phyloP scores from a whole-genome alignment of 768 basidiomycete genomes.

The Kwoniella bestiolae region DNA sequence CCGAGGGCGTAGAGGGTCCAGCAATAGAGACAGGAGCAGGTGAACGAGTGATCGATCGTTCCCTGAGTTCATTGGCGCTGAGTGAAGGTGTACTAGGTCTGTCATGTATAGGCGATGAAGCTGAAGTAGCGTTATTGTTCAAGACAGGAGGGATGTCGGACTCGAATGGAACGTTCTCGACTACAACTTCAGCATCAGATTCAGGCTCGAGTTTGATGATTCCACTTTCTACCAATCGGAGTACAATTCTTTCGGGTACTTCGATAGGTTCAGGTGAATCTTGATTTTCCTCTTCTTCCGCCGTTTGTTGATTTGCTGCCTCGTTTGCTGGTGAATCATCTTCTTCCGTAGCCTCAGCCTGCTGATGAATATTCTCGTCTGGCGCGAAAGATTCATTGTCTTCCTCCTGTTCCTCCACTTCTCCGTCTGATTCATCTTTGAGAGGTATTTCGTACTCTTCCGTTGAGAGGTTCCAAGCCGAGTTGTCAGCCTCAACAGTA shows the following conservation, averaged over 20 bases:
- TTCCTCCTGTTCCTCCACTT: neutral
- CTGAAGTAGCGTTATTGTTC: neutral
- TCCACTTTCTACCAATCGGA: conserved; percentile 12
- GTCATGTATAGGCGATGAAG: neutral
- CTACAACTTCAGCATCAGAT: conserved; percentile 20
- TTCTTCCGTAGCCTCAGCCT: conserved; percentile 1
- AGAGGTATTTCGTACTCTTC: conserved; percentile 9
- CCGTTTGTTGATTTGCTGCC: neutral
- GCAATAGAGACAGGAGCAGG: neutral
- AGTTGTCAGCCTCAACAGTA: conserved; percentile 12
- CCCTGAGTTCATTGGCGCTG: neutral
- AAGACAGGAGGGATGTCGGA: neutral
- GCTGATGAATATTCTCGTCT: too few relatives aligned
- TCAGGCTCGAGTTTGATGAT: conserved; percentile 26
- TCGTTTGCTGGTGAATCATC: neutral
- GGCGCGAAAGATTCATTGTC: too few relatives aligned
- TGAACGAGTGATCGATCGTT: neutral
- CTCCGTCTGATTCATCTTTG: neutral
- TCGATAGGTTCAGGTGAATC: conserved; percentile 12
- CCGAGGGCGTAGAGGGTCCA: conserved; percentile 1
- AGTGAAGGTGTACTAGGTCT: neutral
- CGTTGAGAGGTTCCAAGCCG: conserved; percentile 16
- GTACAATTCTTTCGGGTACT: conserved; percentile 20
- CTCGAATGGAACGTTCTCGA: neutral
- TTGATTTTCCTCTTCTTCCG: neutral